Evolutionary conservation across 345 rosid genomes (phyloP).

Genomic region (Leavenworthia alabamica): DNA sequence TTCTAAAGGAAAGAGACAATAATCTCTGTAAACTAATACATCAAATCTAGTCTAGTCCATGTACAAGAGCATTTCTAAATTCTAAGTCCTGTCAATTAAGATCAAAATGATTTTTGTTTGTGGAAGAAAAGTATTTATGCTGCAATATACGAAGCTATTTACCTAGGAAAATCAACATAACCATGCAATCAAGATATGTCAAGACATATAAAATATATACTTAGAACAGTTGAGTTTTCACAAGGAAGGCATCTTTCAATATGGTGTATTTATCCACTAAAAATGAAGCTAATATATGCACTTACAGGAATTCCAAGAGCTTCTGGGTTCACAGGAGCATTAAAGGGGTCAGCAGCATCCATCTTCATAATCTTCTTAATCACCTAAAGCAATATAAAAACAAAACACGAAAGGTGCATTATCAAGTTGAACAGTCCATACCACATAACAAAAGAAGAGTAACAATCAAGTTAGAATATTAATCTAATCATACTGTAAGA

Average conservation of each 20-base stretch:
- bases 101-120: not conserved
- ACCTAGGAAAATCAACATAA: not conserved
- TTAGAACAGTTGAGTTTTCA: not conserved
- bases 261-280: not conserved
- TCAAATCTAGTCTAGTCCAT: not conserved
- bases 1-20: not conserved
- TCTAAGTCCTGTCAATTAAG: not conserved
- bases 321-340: constrained; percentile 84
- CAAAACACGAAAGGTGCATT: not conserved
- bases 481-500: constrained; percentile 41
- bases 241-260: not conserved
- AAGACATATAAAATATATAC: not conserved
- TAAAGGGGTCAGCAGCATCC: constrained; percentile 98
- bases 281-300: not conserved
- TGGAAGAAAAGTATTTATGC: not conserved
- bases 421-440: not conserved
- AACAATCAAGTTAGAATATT: not conserved
- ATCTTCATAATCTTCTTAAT: constrained; percentile 95
- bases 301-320: constrained; percentile 98
- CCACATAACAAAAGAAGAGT: not conserved
- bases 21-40: not conserved
- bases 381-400: constrained; percentile 35
- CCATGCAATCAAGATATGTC: not conserved
- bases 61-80: not conserved
- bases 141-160: not conserved